Evolutionary conservation across 768 basidiomycete species (phyloP).

Genomic region (Lentinus brumalis): DNA sequence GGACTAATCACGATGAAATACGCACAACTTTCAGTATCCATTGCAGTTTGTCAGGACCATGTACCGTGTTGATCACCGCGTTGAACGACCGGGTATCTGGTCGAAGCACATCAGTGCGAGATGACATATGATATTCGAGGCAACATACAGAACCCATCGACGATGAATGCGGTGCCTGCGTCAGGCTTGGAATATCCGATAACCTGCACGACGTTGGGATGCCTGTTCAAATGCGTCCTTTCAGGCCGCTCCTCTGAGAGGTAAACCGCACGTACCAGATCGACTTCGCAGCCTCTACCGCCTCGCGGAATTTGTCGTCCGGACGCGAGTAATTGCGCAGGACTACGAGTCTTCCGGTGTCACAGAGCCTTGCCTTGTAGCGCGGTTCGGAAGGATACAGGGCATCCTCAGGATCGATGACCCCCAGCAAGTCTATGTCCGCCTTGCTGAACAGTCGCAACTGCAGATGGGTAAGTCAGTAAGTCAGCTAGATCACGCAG

Average conservation of each 20-base stretch:
- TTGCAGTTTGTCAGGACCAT: background rate
- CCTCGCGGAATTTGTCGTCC: background rate
- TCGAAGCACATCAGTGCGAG: background rate
- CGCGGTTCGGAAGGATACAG: background rate
- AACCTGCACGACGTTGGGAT: background rate
- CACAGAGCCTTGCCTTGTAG: background rate
- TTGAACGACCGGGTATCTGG: background rate
- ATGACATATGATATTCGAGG: background rate
- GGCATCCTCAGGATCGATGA: background rate
- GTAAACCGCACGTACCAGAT: background rate
- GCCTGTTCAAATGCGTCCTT: background rate
- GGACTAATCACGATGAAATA: background rate
- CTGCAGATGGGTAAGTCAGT: background rate
- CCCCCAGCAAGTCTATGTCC: background rate
- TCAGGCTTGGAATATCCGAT: background rate
- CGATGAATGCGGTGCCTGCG: background rate
- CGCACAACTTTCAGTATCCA: background rate
- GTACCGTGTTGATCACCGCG: background rate
- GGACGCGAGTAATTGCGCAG: background rate
- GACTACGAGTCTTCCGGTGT: background rate
- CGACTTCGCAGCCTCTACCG: background rate
- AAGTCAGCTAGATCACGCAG: background rate
- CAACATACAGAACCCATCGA: background rate
- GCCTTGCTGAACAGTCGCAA: background rate
- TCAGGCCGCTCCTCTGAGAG: background rate